Percentiles rank a stretch among this genome's conserved stretches.
Conservation (phyloP, 805 yeast genomes). For the Kluyveromyces wickerhamii region DNA sequence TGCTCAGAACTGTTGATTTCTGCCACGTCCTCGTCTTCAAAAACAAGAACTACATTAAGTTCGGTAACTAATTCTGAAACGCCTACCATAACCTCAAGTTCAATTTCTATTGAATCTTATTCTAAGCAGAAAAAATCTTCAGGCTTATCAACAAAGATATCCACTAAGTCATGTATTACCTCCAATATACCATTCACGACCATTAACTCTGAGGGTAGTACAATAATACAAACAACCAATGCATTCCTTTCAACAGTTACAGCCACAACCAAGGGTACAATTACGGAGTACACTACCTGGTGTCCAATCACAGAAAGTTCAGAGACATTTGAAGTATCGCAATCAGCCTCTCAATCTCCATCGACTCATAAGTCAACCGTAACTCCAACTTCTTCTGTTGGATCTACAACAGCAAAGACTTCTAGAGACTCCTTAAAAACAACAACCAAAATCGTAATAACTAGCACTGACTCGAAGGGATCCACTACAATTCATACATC, state of each 20-base stretch:
- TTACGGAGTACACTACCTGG: slow-evolving; percentile 16
- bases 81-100: no score
- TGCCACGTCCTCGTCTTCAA: no score
- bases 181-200: slow-evolving; percentile 1
- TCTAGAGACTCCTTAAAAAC: background rate
- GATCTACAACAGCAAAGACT: background rate
- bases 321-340: no score
- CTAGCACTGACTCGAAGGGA: slow-evolving; percentile 4
- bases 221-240: slow-evolving; percentile 6
- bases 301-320: slow-evolving; percentile 7
- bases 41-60: no score
- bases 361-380: background rate
- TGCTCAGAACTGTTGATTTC: no score
- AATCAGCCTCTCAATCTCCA: no score
- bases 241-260: slow-evolving; percentile 6
- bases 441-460: background rate
- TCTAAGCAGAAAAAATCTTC: no score
- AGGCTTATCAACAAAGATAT: no score
- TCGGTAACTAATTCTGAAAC: no score
- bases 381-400: background rate
- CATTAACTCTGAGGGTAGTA: slow-evolving; percentile 1
- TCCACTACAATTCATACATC: slow-evolving; percentile 5
- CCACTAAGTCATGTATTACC: no score
- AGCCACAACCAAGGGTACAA: slow-evolving; percentile 5
- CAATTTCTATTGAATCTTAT: no score